These are phyloP conservation scores for Hortiboletus campestris DNA, from an alignment of 768 basidiomycete species.

Conservation along the genomic window DNA sequence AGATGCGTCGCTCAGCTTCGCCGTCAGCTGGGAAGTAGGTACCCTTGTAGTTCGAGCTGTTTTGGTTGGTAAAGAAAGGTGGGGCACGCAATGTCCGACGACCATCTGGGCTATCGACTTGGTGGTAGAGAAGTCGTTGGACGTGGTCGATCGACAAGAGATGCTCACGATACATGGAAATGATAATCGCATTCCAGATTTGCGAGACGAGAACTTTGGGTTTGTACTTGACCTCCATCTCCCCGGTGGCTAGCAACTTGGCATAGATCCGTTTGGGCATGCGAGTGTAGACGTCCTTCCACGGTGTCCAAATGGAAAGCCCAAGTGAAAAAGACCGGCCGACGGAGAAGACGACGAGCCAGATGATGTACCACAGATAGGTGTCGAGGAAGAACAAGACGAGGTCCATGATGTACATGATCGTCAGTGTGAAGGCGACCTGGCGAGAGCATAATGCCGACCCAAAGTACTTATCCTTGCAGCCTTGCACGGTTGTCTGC, in stretches of 20 bases:
- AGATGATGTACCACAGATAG: constrained; percentile 99
- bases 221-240: constrained; percentile 99
- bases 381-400: constrained; percentile 99
- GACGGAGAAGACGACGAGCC: constrained; percentile 94
- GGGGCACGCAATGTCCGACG: constrained; percentile 92
- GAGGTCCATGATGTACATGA: constrained; percentile 99
- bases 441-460: constrained; percentile 83
- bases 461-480: constrained; percentile 83
- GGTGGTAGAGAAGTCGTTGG: constrained; percentile 95
- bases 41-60: constrained; percentile 61
- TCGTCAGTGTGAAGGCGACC: constrained; percentile 88
- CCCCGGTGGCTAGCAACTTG: constrained; percentile 90
- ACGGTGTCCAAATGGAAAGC: constrained; percentile 98
- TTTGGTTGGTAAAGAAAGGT: constrained; percentile 96
- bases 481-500: constrained; percentile 88
- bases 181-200: constrained; percentile 99
- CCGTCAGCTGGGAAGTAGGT: constrained; percentile 93
- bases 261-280: constrained; percentile 98
- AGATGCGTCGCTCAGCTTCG: constrained; percentile 96
- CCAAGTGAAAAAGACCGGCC: constrained; percentile 89
- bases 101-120: constrained; percentile 87
- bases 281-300: constrained; percentile 95
- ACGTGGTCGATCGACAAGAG: constrained; percentile 97
- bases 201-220: constrained; percentile 99
- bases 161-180: constrained; percentile 99